Evolutionary conservation across 306 rosid species (phyloP).

Genomic region (Citrullus amarus): DNA sequence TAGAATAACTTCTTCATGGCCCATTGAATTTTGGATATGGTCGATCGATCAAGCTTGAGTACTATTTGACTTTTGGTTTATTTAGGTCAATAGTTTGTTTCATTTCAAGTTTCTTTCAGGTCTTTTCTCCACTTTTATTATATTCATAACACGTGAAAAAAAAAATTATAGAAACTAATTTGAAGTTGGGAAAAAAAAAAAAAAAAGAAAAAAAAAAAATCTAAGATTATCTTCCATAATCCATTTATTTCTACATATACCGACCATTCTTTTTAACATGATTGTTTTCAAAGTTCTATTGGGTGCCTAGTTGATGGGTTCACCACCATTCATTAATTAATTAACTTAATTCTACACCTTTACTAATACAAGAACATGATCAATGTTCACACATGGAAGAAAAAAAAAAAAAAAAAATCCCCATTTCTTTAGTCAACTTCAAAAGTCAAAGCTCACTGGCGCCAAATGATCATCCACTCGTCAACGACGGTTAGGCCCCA

Average conservation of each 20-base stretch:
- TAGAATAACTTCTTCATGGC: too few species aligned
- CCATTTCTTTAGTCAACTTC: constrained; percentile 17
- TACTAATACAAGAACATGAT: too few species aligned
- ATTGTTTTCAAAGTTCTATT: not conserved
- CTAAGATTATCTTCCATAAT: not conserved
- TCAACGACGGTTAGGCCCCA: constrained; percentile 71
- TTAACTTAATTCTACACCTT: not conserved
- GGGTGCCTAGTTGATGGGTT: not conserved
- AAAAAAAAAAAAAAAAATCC: not conserved
- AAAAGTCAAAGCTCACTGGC: constrained; percentile 52
- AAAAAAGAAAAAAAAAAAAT: too few species aligned
- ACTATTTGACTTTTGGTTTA: too few species aligned
- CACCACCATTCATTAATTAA: not conserved
- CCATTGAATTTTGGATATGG: too few species aligned
- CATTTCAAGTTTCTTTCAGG: too few species aligned
- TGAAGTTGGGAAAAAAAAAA: too few species aligned
- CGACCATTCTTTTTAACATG: not conserved
- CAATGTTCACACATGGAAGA: constrained; percentile 11
- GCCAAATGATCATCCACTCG: constrained; percentile 28
- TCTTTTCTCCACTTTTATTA: too few species aligned
- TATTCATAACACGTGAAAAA: too few species aligned
- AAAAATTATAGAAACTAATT: too few species aligned
- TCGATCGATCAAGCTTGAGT: too few species aligned
- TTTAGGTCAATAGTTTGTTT: too few species aligned
- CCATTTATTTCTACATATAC: not conserved